Percentiles rank a stretch among this genome's conserved stretches.
Conservation (phyloP, 768 basidiomycete species). For the Basidioascus undulatus region DNA sequence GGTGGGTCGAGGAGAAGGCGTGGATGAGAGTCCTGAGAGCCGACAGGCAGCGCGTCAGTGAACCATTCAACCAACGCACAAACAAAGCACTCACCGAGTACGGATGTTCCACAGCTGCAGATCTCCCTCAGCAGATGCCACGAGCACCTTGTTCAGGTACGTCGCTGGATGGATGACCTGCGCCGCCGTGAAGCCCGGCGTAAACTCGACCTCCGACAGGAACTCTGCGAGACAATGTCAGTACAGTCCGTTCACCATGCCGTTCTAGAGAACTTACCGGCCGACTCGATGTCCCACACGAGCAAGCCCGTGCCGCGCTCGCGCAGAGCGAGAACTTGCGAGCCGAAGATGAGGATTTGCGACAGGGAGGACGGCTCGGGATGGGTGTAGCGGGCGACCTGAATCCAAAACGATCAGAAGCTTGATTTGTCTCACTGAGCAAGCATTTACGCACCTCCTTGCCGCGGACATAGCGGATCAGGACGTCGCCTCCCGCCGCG, state of each 20-base stretch:
- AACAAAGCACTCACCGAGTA: slow-evolving; percentile 32
- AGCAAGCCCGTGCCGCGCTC: slow-evolving; percentile 55
- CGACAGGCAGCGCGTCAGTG: not conserved
- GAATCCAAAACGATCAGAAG: not conserved
- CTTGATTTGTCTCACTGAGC: no score
- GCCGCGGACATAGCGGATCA: slow-evolving; percentile 61
- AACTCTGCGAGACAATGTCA: slow-evolving; percentile 23
- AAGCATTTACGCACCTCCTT: slow-evolving; percentile 43
- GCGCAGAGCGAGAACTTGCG: slow-evolving; percentile 50
- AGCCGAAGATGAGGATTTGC: slow-evolving; percentile 53
- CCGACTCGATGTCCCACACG: slow-evolving; percentile 42
- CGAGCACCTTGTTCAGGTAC: slow-evolving; percentile 82
- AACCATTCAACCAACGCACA: not conserved
- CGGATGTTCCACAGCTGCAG: slow-evolving; percentile 88
- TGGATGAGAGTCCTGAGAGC: slow-evolving; percentile 50
- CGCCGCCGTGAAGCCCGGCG: slow-evolving; percentile 61
- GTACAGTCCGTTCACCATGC: not conserved
- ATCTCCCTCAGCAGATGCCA: slow-evolving; percentile 53
- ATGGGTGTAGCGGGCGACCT: slow-evolving; percentile 30
- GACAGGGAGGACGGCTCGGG: slow-evolving; percentile 20
- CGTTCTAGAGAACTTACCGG: slow-evolving; percentile 26
- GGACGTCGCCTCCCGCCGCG: slow-evolving; percentile 40
- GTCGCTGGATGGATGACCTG: slow-evolving; percentile 76
- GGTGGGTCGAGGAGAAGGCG: slow-evolving; percentile 33
- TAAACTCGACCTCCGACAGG: slow-evolving; percentile 48